A percentile compares a stretch with the other conserved stretches of the same genome.
Conservation (phyloP, 2,329 filamentous ascomycete species). For the Albophoma yamanashiensis region DNA sequence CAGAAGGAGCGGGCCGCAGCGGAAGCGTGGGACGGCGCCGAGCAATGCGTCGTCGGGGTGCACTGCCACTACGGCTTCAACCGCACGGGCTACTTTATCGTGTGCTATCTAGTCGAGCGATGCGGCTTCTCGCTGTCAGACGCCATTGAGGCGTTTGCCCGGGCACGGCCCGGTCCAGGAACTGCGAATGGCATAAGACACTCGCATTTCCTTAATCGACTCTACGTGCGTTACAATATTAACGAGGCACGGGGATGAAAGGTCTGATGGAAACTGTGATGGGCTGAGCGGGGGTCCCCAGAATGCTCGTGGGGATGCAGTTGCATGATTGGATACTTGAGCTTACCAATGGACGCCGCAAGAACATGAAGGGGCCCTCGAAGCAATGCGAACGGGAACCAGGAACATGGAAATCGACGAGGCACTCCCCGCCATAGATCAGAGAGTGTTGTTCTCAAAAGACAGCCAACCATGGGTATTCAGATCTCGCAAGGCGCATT, state of each 20-base stretch:
- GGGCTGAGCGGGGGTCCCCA: neutral
- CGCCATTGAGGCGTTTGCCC: constrained; percentile 70
- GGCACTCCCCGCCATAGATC: neutral
- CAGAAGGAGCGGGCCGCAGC: constrained; percentile 27
- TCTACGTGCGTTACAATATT: constrained; percentile 64
- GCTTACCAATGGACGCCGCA: neutral
- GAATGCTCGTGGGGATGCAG: neutral
- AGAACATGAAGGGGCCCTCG: neutral
- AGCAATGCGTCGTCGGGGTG: constrained; percentile 55
- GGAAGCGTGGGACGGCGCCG: constrained; percentile 28
- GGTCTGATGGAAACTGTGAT: neutral
- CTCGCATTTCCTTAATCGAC: constrained; percentile 73
- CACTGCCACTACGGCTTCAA: constrained; percentile 98
- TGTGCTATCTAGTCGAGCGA: constrained; percentile 80
- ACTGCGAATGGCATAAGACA: constrained; percentile 84
- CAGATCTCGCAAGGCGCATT: neutral
- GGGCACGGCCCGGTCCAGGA: constrained; percentile 57
- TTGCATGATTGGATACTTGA: neutral
- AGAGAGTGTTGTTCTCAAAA: neutral
- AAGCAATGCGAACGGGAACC: neutral
- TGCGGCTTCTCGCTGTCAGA: constrained; percentile 61
- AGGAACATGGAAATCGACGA: neutral
- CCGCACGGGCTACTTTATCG: constrained; percentile 82
- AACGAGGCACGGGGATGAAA: constrained; percentile 5
- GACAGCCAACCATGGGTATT: too few species aligned